phyloP scores from a whole-genome alignment of 179 eudicot species.

The Vitellaria paradoxa region DNA sequence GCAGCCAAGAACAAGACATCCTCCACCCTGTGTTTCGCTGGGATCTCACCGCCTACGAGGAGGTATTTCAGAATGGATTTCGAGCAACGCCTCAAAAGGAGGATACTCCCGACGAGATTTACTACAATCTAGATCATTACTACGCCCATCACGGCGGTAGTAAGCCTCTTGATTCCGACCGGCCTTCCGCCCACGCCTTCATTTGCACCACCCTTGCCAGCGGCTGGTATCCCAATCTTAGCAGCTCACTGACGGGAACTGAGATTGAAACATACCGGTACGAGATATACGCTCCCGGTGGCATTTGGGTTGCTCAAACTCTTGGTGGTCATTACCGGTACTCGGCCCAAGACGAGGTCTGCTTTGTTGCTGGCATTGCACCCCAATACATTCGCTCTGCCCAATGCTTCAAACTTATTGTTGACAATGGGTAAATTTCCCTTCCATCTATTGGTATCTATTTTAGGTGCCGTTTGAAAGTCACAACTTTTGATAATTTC shows the following conservation, averaged over 20 bases:
- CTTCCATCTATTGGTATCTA: no score
- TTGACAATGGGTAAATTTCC: no score
- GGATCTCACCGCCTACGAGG: not conserved
- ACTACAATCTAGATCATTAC: no score
- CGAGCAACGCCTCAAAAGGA: constrained; percentile 12
- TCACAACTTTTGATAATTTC: no score
- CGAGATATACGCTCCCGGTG: constrained; percentile 18
- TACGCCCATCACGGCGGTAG: not conserved
- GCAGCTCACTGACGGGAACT: not conserved
- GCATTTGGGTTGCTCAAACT: constrained; percentile 16
- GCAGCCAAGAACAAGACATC: no score
- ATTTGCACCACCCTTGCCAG: constrained; percentile 2
- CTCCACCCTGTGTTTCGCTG: no score
- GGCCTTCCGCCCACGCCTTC: not conserved
- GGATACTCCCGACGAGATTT: no score
- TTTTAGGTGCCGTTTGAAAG: no score
- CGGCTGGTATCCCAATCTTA: not conserved
- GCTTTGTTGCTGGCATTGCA: constrained; percentile 13
- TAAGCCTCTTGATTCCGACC: not conserved
- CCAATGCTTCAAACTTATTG: constrained; percentile 2
- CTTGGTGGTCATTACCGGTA: constrained; percentile 5
- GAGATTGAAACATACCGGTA: constrained; percentile 8
- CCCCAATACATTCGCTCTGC: no score
- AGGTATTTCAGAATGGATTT: constrained; percentile 12
- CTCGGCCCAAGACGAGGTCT: constrained; percentile 10